These are phyloP conservation scores for Agroathelia rolfsii DNA, from an alignment of 1,284 basidiomycete species.

Conservation along the genomic window DNA sequence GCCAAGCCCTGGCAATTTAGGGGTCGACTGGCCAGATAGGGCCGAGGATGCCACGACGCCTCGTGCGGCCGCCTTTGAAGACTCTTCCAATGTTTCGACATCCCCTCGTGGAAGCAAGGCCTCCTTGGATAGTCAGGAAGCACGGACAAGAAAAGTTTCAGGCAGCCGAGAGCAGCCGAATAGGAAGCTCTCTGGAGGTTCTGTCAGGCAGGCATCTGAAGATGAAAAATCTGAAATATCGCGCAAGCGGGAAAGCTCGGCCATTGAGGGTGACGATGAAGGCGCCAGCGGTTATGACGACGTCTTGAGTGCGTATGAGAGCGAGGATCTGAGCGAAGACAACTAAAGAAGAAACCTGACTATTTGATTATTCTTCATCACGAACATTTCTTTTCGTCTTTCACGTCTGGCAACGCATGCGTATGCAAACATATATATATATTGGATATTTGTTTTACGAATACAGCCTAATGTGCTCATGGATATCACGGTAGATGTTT, in stretches of 20 bases:
- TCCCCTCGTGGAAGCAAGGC: conserved; percentile 26
- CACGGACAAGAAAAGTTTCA: conserved; percentile 15
- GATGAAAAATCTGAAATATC: conserved; percentile 33
- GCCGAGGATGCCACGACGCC: conserved; percentile 55
- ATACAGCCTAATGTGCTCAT: too few species aligned
- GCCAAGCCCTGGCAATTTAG: conserved; percentile 33
- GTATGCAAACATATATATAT: conserved; percentile 10
- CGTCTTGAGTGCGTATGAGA: conserved; percentile 68
- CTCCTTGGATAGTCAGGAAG: conserved; percentile 14
- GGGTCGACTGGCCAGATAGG: conserved; percentile 46
- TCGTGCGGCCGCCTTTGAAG: conserved; percentile 38
- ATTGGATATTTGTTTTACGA: conserved; percentile 8
- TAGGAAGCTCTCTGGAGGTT: too few species aligned
- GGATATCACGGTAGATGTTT: conserved; percentile 47
- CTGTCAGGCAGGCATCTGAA: conserved; percentile 21
- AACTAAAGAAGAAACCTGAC: too few species aligned
- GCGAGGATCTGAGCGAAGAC: too few species aligned
- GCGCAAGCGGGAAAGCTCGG: conserved; percentile 43
- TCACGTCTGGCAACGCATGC: too few species aligned
- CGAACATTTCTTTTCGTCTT: conserved; percentile 8
- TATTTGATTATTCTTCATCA: conserved; percentile 8
- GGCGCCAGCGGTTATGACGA: conserved; percentile 75
- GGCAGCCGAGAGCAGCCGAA: too few species aligned
- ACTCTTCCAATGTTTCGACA: conserved; percentile 23
- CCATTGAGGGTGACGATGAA: conserved; percentile 69